Conservation (phyloP, 306 rosid species). For the Rosa persica region DNA sequence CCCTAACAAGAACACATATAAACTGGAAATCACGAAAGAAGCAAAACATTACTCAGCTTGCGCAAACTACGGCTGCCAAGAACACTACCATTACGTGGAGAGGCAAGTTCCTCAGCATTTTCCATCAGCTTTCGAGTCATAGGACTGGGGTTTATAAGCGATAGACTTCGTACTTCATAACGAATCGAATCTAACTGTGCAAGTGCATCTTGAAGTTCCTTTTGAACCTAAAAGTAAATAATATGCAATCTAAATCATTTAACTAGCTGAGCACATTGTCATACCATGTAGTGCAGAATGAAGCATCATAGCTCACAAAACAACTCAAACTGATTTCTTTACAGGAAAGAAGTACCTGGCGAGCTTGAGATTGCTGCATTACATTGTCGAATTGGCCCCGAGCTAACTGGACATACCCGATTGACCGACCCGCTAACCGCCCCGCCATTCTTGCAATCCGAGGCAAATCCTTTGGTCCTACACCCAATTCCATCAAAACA, state of each 20-base stretch:
- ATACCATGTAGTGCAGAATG: neutral
- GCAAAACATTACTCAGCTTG: neutral
- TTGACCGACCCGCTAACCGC: slow-evolving; percentile 53
- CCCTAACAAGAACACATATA: neutral
- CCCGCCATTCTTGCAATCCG: slow-evolving; percentile 43
- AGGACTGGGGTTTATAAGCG: slow-evolving; percentile 66
- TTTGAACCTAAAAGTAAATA: slow-evolving; percentile 55
- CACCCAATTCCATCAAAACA: neutral
- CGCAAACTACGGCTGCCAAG: neutral
- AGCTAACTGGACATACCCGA: slow-evolving; percentile 86
- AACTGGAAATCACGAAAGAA: slow-evolving; percentile 2
- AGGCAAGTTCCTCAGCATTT: slow-evolving; percentile 28
- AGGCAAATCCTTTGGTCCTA: slow-evolving; percentile 60
- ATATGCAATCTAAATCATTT: neutral
- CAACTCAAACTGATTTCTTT: neutral
- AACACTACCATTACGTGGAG: slow-evolving; percentile 12
- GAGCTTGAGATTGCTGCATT: slow-evolving; percentile 86
- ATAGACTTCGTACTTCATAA: slow-evolving; percentile 69
- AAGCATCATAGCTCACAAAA: neutral
- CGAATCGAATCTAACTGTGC: slow-evolving; percentile 84
- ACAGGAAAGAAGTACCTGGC: slow-evolving; percentile 46
- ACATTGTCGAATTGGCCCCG: slow-evolving; percentile 81
- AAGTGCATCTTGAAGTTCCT: slow-evolving; percentile 83
- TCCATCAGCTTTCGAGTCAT: slow-evolving; percentile 63
- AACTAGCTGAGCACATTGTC: neutral